Conservation (phyloP, 208 protist species). For the Leishmania mexicana region DNA sequence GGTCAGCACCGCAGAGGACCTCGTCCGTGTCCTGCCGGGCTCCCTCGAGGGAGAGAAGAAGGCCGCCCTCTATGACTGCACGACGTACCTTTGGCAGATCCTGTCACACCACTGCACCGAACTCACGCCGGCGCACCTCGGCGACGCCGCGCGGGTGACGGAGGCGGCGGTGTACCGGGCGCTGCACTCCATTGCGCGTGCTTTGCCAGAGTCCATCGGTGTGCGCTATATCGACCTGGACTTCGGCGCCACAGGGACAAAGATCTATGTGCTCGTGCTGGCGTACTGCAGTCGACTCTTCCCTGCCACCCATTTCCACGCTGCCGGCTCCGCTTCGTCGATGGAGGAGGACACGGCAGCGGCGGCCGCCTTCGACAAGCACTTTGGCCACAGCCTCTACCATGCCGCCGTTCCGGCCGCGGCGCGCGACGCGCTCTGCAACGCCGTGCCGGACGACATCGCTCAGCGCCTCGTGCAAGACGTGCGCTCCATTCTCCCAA, state of each 20-base stretch:
- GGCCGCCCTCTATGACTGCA: conserved; percentile 24
- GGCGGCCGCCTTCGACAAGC: conserved; percentile 13
- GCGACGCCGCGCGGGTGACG: conserved; percentile 64
- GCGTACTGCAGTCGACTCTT: conserved; percentile 78
- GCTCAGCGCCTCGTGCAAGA: conserved; percentile 57
- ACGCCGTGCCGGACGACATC: conserved; percentile 39
- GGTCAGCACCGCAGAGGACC: conserved; percentile 53
- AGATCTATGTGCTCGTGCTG: conserved; percentile 76
- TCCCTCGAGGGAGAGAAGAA: conserved; percentile 26
- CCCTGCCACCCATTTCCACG: conserved; percentile 13
- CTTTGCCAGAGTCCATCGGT: conserved; percentile 44
- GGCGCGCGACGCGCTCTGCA: conserved; percentile 43
- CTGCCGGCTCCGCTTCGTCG: not conserved
- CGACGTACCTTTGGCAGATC: conserved; percentile 47
- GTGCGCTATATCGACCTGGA: conserved; percentile 75
- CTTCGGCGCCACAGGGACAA: conserved; percentile 51
- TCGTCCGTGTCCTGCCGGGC: conserved; percentile 37
- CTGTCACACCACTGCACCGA: conserved; percentile 54
- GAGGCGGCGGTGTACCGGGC: conserved; percentile 61
- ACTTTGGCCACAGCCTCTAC: conserved; percentile 29
- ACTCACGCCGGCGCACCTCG: conserved; percentile 54
- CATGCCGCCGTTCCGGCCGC: conserved; percentile 26
- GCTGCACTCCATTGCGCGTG: conserved; percentile 68
- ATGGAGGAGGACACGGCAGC: not conserved
- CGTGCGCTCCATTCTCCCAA: conserved; percentile 46